Evolutionary conservation across 306 rosid genomes (phyloP).

Genomic region (Cicer arietinum): DNA sequence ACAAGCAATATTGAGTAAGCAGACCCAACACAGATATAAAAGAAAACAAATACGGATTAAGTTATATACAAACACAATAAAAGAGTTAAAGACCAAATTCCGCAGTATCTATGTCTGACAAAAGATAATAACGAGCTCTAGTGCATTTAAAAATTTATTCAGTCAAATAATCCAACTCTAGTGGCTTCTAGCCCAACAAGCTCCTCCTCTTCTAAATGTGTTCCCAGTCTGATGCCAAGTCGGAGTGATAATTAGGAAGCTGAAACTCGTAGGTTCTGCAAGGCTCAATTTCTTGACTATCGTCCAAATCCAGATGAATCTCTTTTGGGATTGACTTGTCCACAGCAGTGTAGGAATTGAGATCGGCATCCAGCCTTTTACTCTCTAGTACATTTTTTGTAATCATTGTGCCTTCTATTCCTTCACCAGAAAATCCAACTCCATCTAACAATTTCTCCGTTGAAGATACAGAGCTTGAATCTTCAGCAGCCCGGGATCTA

Average conservation of each 20-base stretch:
- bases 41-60: background rate
- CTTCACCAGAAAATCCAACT: constrained; percentile 45
- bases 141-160: constrained; percentile 32
- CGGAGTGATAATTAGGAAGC: constrained; percentile 50
- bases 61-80: constrained; percentile 31
- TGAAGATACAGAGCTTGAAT: constrained; percentile 40
- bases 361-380: constrained; percentile 40
- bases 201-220: constrained; percentile 74
- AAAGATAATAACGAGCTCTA: constrained; percentile 5
- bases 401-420: constrained; percentile 43
- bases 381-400: constrained; percentile 44
- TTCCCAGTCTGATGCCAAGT: constrained; percentile 83
- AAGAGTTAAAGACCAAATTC: constrained; percentile 29
- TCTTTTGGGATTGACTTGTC: constrained; percentile 44
- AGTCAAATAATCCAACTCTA: constrained; percentile 31
- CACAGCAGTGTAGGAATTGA: constrained; percentile 39
- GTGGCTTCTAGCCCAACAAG: constrained; percentile 42
- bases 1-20: constrained; percentile 32
- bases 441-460: constrained; percentile 46
- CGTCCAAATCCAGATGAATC: constrained; percentile 43
- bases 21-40: constrained; percentile 10
- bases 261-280: constrained; percentile 33
- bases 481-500: constrained; percentile 54
- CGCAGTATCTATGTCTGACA: constrained; percentile 29
- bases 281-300: constrained; percentile 46